Conservation (phyloP, 2,329 filamentous ascomycete species). For the Aspergillus alliaceus region DNA sequence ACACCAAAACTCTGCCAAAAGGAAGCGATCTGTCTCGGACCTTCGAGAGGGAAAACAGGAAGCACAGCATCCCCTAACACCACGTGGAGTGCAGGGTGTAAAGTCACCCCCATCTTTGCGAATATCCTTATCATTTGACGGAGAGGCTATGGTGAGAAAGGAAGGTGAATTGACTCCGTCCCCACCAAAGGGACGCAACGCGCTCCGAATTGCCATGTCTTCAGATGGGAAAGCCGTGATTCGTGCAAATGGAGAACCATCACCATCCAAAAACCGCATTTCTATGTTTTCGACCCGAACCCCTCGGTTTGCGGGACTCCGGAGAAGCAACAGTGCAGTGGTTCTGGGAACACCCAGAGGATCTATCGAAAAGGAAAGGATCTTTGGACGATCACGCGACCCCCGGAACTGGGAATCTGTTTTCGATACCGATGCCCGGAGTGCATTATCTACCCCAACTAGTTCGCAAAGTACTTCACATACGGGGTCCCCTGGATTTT, state of each 20-base stretch:
- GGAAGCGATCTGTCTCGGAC: slow-evolving; percentile 37
- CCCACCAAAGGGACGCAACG: slow-evolving; percentile 42
- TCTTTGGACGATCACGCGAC: slow-evolving; percentile 77
- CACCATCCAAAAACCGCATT: slow-evolving; percentile 58
- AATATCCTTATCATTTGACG: slow-evolving; percentile 43
- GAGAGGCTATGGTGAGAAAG: slow-evolving; percentile 39
- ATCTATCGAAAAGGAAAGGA: slow-evolving; percentile 51
- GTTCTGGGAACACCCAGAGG: slow-evolving; percentile 59
- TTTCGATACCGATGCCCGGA: slow-evolving; percentile 76
- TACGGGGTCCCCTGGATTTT: slow-evolving; percentile 75
- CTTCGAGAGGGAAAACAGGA: slow-evolving; percentile 18
- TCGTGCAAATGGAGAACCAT: slow-evolving; percentile 69
- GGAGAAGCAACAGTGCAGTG: slow-evolving; percentile 70
- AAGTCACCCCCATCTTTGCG: slow-evolving; percentile 41
- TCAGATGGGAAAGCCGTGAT: slow-evolving; percentile 90
- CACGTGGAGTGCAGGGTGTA: slow-evolving; percentile 18
- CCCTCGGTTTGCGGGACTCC: slow-evolving; percentile 56
- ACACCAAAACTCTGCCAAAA: slow-evolving; percentile 24
- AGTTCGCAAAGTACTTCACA: slow-evolving; percentile 67
- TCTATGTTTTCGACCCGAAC: slow-evolving; percentile 49
- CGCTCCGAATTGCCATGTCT: slow-evolving; percentile 77
- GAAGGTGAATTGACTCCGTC: slow-evolving; percentile 42
- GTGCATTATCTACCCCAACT: slow-evolving; percentile 76
- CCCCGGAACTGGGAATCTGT: slow-evolving; percentile 89
- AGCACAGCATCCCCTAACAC: slow-evolving; percentile 13